Conservation (phyloP, 2,329 filamentous ascomycete genomes). For the Cercospora berteroae region DNA sequence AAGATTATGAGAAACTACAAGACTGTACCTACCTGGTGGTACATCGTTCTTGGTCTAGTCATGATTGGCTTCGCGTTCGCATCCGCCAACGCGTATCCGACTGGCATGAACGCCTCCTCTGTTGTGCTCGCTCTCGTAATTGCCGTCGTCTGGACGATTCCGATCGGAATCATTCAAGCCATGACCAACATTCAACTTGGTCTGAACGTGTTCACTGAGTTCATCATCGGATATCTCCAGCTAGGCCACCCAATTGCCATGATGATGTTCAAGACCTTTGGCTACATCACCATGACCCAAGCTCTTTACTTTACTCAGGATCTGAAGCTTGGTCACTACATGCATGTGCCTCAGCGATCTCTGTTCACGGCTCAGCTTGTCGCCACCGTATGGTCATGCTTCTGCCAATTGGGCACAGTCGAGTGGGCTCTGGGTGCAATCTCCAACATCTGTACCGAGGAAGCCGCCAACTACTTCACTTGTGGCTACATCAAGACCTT, state of each 20-base stretch:
- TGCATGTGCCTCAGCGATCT: constrained; percentile 45
- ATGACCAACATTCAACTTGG: constrained; percentile 64
- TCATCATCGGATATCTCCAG: constrained; percentile 26
- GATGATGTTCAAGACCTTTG: constrained; percentile 44
- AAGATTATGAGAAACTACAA: constrained; percentile 79
- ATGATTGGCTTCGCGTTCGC: constrained; percentile 26
- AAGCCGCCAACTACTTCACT: constrained; percentile 24
- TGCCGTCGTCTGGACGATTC: constrained; percentile 78
- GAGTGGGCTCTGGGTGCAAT: constrained; percentile 45
- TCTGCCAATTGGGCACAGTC: constrained; percentile 45
- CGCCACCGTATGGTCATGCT: constrained; percentile 41
- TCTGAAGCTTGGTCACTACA: constrained; percentile 46
- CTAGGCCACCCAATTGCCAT: constrained; percentile 40
- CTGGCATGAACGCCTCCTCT: constrained; percentile 83
- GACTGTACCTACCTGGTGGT: constrained; percentile 79
- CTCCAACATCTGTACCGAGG: constrained; percentile 28
- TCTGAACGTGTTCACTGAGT: constrained; percentile 30
- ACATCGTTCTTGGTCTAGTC: constrained; percentile 40
- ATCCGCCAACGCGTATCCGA: constrained; percentile 57
- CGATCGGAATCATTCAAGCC: constrained; percentile 88
- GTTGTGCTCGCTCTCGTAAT: constrained; percentile 74
- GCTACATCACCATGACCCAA: constrained; percentile 41
- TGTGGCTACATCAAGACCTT: constrained; percentile 25
- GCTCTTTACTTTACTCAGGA: constrained; percentile 45
- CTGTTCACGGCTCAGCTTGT: constrained; percentile 47